Evolutionary conservation across 768 basidiomycete genomes (phyloP).

Genomic region (Podaxis sp.): DNA sequence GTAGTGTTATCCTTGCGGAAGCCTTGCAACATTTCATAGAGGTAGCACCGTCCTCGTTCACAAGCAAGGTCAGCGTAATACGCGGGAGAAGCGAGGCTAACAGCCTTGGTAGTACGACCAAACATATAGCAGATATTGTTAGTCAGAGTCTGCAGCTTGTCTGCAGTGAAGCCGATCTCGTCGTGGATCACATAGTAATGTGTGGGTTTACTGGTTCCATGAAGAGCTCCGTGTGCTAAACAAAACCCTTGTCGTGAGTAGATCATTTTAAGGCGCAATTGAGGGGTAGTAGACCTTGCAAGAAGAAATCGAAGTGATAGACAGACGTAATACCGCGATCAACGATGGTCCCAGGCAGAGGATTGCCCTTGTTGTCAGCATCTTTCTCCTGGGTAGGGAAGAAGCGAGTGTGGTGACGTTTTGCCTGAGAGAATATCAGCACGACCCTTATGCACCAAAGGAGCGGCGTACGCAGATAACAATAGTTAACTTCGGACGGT

Average conservation of each 20-base stretch:
- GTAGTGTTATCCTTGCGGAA: slow-evolving; percentile 13
- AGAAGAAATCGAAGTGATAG: slow-evolving; percentile 62
- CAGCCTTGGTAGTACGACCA: slow-evolving; percentile 83
- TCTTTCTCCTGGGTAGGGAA: slow-evolving; percentile 50
- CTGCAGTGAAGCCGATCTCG: slow-evolving; percentile 64
- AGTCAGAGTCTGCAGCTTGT: slow-evolving; percentile 66
- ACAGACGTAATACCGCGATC: slow-evolving; percentile 72
- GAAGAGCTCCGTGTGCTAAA: slow-evolving; percentile 66
- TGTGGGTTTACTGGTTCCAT: slow-evolving; percentile 70
- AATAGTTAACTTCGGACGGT: slow-evolving; percentile 60
- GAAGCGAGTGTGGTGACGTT: slow-evolving; percentile 55
- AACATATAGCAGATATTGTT: slow-evolving; percentile 76
- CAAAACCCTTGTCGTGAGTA: background rate
- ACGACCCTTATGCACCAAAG: slow-evolving; percentile 3
- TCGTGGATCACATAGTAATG: slow-evolving; percentile 84
- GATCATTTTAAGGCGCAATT: background rate
- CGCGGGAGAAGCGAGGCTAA: slow-evolving; percentile 76
- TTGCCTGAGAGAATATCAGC: slow-evolving; percentile 27
- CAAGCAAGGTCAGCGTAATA: slow-evolving; percentile 76
- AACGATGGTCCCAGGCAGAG: slow-evolving; percentile 75
- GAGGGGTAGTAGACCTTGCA: slow-evolving; percentile 43
- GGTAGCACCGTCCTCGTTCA: slow-evolving; percentile 64
- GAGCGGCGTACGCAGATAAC: slow-evolving; percentile 65
- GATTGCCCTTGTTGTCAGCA: slow-evolving; percentile 67
- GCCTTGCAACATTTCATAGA: slow-evolving; percentile 68